These are phyloP conservation scores for Lindgomyces ingoldianus DNA, from an alignment of 495 filamentous ascomycete genomes.

Conservation along the genomic window DNA sequence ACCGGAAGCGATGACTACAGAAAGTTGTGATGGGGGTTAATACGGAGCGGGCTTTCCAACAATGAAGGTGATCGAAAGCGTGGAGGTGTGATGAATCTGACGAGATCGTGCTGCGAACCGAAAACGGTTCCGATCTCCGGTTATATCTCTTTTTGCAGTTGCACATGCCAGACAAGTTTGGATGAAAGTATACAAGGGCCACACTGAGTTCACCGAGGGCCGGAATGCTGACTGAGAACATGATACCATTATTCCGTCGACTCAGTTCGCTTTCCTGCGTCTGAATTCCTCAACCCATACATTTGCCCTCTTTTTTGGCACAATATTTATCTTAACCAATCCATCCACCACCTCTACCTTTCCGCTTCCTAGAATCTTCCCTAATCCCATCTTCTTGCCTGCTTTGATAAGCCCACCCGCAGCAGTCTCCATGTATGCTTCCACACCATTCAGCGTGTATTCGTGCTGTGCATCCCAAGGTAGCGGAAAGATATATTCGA, in stretches of 20 bases:
- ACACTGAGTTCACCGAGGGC: no score
- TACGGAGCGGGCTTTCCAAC: no score
- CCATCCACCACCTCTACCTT: constrained; percentile 88
- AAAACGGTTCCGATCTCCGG: no score
- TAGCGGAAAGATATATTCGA: constrained; percentile 75
- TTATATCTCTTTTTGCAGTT: no score
- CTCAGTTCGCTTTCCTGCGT: constrained; percentile 24
- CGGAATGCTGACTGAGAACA: no score
- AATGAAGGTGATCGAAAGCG: no score
- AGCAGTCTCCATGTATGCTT: constrained; percentile 85
- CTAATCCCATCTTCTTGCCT: constrained; percentile 76
- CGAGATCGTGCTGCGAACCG: no score
- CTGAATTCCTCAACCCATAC: constrained; percentile 87
- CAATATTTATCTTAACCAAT: constrained; percentile 74
- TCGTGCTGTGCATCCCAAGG: constrained; percentile 79
- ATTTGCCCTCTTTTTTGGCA: constrained; percentile 66
- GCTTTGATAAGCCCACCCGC: constrained; percentile 81
- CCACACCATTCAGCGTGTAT: constrained; percentile 66
- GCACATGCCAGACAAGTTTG: no score
- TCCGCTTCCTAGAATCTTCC: constrained; percentile 72
- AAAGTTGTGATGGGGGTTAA: no score
- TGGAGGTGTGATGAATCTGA: no score
- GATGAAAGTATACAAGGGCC: no score
- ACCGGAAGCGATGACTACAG: constrained; percentile 1
- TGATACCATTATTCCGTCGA: not conserved